A percentile compares a stretch with the other conserved stretches of the same genome.
These are phyloP conservation scores for Linderina pennispora DNA, from an alignment of 192 early-diverging fungal genomes.

Conservation along the genomic window DNA sequence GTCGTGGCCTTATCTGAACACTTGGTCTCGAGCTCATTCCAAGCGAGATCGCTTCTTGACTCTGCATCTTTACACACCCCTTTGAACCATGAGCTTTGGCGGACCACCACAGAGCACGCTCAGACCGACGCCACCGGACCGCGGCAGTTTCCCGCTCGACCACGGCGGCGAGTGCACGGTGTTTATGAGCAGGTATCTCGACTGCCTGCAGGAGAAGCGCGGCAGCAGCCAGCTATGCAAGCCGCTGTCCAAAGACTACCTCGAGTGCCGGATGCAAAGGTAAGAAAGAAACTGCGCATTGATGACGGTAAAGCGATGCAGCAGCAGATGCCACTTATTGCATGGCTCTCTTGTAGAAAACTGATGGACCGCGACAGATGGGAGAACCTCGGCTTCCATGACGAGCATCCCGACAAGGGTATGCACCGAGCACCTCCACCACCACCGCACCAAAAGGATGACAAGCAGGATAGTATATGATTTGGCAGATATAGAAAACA, in stretches of 20 bases:
- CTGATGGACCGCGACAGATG: slow-evolving; percentile 47
- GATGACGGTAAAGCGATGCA: neutral
- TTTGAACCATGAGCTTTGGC: slow-evolving; percentile 70
- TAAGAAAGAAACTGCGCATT: slow-evolving; percentile 18
- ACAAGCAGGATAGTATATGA: too few relatives aligned
- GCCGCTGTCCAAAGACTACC: slow-evolving; percentile 67
- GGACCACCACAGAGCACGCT: slow-evolving; percentile 61
- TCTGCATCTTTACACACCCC: too few relatives aligned
- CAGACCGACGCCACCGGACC: slow-evolving; percentile 68
- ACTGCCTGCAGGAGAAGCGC: slow-evolving; percentile 66
- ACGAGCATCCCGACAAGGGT: too few relatives aligned
- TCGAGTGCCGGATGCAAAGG: slow-evolving; percentile 89
- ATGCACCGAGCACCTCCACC: too few relatives aligned
- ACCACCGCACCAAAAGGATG: too few relatives aligned
- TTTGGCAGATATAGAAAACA: too few relatives aligned
- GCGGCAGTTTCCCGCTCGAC: slow-evolving; percentile 89
- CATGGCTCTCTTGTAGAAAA: slow-evolving; percentile 17
- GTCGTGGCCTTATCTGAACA: too few relatives aligned
- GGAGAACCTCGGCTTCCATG: slow-evolving; percentile 46
- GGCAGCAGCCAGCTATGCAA: slow-evolving; percentile 69
- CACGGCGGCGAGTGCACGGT: slow-evolving; percentile 78
- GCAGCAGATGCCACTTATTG: too few relatives aligned
- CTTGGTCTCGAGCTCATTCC: too few relatives aligned
- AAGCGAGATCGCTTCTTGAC: too few relatives aligned
- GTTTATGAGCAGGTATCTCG: slow-evolving; percentile 74